Evolutionary conservation across 1,284 basidiomycete genomes (phyloP).

Genomic region (Somion occarium): DNA sequence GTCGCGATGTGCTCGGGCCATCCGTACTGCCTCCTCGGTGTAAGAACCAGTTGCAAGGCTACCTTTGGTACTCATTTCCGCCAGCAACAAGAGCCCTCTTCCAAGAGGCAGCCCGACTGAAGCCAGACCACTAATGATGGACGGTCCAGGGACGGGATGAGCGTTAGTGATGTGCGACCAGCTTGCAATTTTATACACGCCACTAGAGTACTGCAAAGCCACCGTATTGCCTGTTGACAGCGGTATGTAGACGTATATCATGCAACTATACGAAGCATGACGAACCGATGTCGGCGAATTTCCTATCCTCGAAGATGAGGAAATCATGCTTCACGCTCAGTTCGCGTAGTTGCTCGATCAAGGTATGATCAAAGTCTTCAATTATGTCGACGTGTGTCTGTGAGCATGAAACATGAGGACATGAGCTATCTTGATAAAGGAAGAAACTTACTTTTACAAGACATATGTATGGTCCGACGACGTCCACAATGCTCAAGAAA

Average conservation of each 20-base stretch:
- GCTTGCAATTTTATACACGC: constrained; percentile 89
- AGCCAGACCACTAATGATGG: constrained; percentile 85
- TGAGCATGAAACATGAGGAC: constrained; percentile 16
- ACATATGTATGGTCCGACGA: constrained; percentile 87
- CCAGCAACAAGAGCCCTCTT: constrained; percentile 87
- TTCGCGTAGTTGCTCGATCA: constrained; percentile 68
- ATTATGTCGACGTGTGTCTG: constrained; percentile 98
- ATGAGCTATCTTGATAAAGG: not conserved
- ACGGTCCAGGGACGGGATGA: constrained; percentile 91
- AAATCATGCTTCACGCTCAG: constrained; percentile 88
- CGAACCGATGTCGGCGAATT: constrained; percentile 98
- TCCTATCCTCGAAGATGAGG: constrained; percentile 97
- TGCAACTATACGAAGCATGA: constrained; percentile 6
- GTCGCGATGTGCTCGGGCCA: constrained; percentile 77
- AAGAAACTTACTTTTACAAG: constrained; percentile 85
- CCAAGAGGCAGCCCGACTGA: constrained; percentile 82
- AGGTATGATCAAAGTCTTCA: constrained; percentile 80
- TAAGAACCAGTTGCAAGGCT: constrained; percentile 84
- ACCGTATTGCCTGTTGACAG: constrained; percentile 84
- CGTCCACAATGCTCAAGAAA: constrained; percentile 83
- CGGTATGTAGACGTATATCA: not conserved
- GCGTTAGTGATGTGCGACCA: constrained; percentile 99
- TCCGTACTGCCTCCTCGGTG: constrained; percentile 80
- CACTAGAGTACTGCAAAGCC: constrained; percentile 89
- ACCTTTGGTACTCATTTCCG: constrained; percentile 95